These are phyloP conservation scores for Pseudoturritis turrita DNA, from an alignment of 345 rosid genomes.

Conservation along the genomic window DNA sequence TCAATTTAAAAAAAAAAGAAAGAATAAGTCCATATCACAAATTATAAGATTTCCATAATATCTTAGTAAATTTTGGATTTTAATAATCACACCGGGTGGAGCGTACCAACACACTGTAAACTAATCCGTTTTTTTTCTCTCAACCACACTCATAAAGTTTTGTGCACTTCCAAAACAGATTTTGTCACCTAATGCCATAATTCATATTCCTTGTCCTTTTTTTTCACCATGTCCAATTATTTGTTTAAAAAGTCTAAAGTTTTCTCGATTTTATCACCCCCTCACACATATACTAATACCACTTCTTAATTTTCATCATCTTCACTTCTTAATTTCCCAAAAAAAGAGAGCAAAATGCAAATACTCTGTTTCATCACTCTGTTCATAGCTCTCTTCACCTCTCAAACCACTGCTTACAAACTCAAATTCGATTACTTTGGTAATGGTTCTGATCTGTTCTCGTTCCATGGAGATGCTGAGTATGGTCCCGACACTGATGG, in stretches of 20 bases:
- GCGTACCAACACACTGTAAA: not conserved
- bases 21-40: too few relatives aligned
- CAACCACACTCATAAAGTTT: not conserved
- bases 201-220: not conserved
- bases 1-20: too few relatives aligned
- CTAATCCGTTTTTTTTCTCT: not conserved
- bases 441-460: not conserved
- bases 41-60: too few relatives aligned
- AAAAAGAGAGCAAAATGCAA: not conserved
- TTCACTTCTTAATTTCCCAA: not conserved
- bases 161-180: not conserved
- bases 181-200: conserved; percentile 5
- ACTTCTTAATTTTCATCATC: not conserved
- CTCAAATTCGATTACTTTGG: conserved; percentile 25
- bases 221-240: not conserved
- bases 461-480: conserved; percentile 26
- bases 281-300: not conserved
- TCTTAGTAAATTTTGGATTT: not conserved
- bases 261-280: conserved; percentile 11
- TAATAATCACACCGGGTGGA: not conserved
- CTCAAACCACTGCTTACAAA: conserved; percentile 6
- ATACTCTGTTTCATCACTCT: conserved; percentile 11
- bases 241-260: not conserved
- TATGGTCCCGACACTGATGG: not conserved
- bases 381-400: not conserved